Percentiles rank a stretch among this genome's conserved stretches.
phyloP scores from a whole-genome alignment of 148 eudicot genomes.

The Rhododendron mucronatum region DNA sequence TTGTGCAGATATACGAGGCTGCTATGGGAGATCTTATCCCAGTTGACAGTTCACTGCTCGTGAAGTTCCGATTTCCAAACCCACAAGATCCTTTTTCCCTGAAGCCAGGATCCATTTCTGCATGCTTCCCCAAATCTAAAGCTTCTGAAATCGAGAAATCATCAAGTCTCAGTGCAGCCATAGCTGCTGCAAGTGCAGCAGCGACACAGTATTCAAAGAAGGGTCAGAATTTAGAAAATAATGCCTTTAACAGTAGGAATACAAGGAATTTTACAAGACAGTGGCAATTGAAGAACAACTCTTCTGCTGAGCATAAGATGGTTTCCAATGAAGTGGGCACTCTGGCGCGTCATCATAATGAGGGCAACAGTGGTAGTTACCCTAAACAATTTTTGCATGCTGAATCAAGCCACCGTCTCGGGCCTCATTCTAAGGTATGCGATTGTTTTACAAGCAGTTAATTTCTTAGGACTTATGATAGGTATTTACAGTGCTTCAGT shows the following conservation, averaged over 20 bases:
- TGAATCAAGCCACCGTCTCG: conserved; percentile 1
- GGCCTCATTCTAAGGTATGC: conserved; percentile 3
- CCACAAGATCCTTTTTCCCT: conserved; percentile 55
- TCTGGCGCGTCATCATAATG: neutral
- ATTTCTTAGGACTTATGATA: neutral
- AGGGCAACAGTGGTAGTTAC: neutral
- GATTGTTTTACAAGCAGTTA: neutral
- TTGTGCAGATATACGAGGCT: conserved; percentile 46
- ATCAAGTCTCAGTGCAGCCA: conserved; percentile 52
- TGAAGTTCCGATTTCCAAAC: conserved; percentile 56
- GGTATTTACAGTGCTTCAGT: neutral
- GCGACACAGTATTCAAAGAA: conserved; percentile 61
- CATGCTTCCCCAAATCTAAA: conserved; percentile 16
- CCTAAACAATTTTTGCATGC: conserved; percentile 1
- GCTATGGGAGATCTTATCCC: conserved; percentile 48
- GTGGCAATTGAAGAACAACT: conserved; percentile 1
- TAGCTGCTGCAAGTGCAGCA: conserved; percentile 71
- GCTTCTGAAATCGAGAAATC: conserved; percentile 39
- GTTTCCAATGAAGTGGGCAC: neutral
- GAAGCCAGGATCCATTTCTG: conserved; percentile 57
- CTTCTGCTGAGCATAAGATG: neutral
- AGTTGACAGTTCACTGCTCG: conserved; percentile 33
- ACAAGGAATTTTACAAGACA: neutral
- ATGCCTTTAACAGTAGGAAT: neutral
- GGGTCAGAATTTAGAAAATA: conserved; percentile 6